Base-by-base conservation (phyloP, 2,329 filamentous ascomycete genomes). In the Amauroascus niger region DNA sequence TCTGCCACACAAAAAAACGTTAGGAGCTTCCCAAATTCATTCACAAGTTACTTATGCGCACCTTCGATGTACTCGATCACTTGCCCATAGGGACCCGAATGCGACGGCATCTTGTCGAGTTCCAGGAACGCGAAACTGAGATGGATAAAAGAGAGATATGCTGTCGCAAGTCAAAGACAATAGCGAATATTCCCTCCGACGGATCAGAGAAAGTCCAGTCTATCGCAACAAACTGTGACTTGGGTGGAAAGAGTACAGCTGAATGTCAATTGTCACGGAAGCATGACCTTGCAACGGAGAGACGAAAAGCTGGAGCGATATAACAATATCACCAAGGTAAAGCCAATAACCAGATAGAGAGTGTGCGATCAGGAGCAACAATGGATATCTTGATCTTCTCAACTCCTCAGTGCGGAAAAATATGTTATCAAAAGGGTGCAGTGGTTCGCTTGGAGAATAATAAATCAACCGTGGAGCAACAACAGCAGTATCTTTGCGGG, bases 41-140 rank as follows among this genome's bases (percentile, higher is more conserved):
- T n/a, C n/a, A n/a, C n/a, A n/a, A n/a, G n/a, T n/a, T n/a, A 30
- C 9, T 30, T 30, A 5, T 30, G 32, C 81, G 65, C 78, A 95
- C 89, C 87, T 76, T 89, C 87, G 64, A 96, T 95, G 72, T 95
- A 96, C 76, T 96, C 90, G 67, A 96, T 90, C 63, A 95, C 83
- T 75, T 95, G 88, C 58, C 88, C 89, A 74, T 87, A 81, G 71
- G 82, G 86, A 68, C 79, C 73, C 48, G 75, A 73, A 63, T 74
- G 71, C 62, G 67, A 70, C 63, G 69, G 71, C 68, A 72, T 72
- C 61, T 70, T 80, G 66, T 57, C 61, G 55, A 39, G 35, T 13
- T 46, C 24, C 13, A 30, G 41, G 13, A 11, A 35, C 11, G 28
- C 14, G 22, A 28, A 11, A 8, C 5, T 46, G n/a, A 30, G 26